A percentile compares a stretch with the other conserved stretches of the same genome.
These are phyloP conservation scores for Sporisorium iseilematis-ciliati DNA, from an alignment of 1,284 basidiomycete genomes.

Conservation along the genomic window DNA sequence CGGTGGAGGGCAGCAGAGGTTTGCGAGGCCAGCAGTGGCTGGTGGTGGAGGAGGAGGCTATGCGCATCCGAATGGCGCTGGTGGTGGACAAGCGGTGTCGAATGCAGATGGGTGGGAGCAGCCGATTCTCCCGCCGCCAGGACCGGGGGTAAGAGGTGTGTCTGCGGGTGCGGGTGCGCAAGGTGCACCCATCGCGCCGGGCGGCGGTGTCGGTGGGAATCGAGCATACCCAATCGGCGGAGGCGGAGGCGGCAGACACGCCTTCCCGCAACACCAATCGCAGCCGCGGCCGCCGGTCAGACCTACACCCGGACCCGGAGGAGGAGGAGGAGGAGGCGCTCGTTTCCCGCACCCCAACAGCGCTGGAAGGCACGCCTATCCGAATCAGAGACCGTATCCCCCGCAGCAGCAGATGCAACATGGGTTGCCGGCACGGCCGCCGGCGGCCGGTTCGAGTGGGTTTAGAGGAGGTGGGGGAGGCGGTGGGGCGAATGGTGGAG, in stretches of 20 bases:
- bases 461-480: too few relatives aligned
- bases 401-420: background rate
- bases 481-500: background rate
- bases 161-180: background rate
- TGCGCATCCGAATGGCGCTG: conserved; percentile 3
- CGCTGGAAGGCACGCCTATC: background rate
- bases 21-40: too few relatives aligned
- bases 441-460: background rate
- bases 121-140: background rate
- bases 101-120: conserved; percentile 4
- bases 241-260: conserved; percentile 1
- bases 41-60: background rate
- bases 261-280: conserved; percentile 6
- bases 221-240: background rate
- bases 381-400: background rate
- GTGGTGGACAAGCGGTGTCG: background rate
- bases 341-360: conserved; percentile 18
- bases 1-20: background rate
- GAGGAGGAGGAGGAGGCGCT: background rate
- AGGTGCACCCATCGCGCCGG: too few relatives aligned
- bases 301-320: too few relatives aligned
- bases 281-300: background rate
- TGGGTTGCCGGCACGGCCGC: background rate
- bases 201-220: background rate
- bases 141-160: background rate